Evolutionary conservation across 352 stramenopile genomes (phyloP), one percentile per base, ranked within the genome.

Genomic region (Thalassiosira mediterranea): DNA sequence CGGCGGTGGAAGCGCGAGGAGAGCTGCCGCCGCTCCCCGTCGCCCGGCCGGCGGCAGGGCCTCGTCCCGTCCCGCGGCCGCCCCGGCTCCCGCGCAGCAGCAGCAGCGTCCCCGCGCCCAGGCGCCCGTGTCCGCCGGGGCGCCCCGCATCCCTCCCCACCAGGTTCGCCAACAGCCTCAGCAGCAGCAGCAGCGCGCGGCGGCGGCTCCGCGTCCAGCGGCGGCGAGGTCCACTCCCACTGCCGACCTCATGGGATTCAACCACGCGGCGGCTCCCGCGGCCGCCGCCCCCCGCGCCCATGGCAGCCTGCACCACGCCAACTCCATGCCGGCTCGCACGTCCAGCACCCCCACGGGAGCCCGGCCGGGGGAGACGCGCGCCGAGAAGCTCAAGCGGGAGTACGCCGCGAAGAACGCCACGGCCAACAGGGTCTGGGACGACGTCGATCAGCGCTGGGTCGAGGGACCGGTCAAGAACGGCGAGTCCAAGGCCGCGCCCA

Each of bases 361-460:
- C 1, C 61, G 68, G 26, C 68, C 74, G 0, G 85, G 85, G 32
- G 81, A 91, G 69, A 84, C 78, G 10, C 69, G 84, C 13, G 80
- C 81, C 17, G 57, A 93, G 71, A 79, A 76, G 63, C 63, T 93
- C 0, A 85, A 93, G 57, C 78, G 81, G 17, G 76, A 93, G 61
- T 87, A 89, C 57, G 62, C 53, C 10, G 29, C 88, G 60, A 76
- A 88, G 32, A 52, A 83, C 40, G 48, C 74, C 15, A 67, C 49
- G 1, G 49, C 54, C 8, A 88, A 90, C 65, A 67, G 83, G 25
- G 86, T 90, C 23, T 93, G 88, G 88, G 88, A 93, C 66, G 75
- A 87, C 26, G 59, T 93, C 0, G 88, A 93, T 65, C 72, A 93
- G 58, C 78, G 88, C 44, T 91, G 84, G 85, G 82, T 92, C 0